These are phyloP conservation scores for Ormosia emarginata DNA, from an alignment of 306 rosid species.

Conservation along the genomic window DNA sequence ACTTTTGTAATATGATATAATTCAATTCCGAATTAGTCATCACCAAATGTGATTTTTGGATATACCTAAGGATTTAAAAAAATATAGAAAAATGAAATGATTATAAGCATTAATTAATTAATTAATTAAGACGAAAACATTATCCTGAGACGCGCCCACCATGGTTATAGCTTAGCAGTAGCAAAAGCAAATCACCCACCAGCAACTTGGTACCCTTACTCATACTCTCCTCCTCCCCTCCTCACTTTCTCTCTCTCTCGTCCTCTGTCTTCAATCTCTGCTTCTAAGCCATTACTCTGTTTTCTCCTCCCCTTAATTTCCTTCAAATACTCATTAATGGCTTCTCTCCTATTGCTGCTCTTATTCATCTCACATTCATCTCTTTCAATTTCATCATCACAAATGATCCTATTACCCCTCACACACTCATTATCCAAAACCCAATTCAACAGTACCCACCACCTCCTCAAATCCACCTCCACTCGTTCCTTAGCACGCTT, in stretches of 20 bases:
- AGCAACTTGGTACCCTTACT: conserved; percentile 28
- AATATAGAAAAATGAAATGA: too few species aligned
- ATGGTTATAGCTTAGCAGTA: not conserved
- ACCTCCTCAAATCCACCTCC: conserved; percentile 71
- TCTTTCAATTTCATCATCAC: conserved; percentile 28
- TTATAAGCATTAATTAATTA: not conserved
- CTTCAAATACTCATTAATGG: conserved; percentile 29
- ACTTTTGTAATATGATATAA: too few species aligned
- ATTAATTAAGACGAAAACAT: not conserved
- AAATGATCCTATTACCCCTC: conserved; percentile 49
- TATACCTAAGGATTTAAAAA: too few species aligned
- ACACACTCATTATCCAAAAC: conserved; percentile 58
- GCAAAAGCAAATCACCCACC: not conserved
- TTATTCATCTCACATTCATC: not conserved
- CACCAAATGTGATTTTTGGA: too few species aligned
- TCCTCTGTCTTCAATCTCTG: not conserved
- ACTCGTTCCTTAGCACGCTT: conserved; percentile 61
- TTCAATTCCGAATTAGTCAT: too few species aligned
- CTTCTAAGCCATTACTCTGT: not conserved
- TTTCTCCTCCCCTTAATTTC: not conserved
- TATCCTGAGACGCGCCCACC: not conserved
- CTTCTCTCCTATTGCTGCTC: conserved; percentile 44
- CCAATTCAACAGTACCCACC: conserved; percentile 65
- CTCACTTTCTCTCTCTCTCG: not conserved
- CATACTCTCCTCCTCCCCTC: not conserved